A percentile compares a stretch with the other conserved stretches of the same genome.
Conservation (phyloP, 768 basidiomycete genomes). For the Collybiopsis luxurians region DNA sequence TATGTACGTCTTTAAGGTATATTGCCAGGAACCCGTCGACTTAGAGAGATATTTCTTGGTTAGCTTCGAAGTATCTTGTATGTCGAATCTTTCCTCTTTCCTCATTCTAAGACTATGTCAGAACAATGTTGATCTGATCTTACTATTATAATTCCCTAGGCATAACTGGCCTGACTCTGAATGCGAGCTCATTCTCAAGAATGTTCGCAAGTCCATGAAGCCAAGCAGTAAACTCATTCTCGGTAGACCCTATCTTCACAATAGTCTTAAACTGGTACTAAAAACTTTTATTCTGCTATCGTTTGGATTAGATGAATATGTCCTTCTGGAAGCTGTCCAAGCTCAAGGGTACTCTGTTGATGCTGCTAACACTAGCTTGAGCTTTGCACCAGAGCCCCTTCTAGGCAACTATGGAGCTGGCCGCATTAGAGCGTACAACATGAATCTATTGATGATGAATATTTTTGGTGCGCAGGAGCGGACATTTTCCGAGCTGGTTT, state of each 20-base stretch:
- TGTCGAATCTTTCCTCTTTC: not conserved
- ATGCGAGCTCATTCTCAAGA: constrained; percentile 31
- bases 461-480: constrained; percentile 41
- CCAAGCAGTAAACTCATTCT: constrained; percentile 32
- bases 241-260: constrained; percentile 22
- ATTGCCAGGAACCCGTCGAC: too few relatives aligned
- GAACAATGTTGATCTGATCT: not conserved
- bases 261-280: not conserved
- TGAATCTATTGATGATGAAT: constrained; percentile 46
- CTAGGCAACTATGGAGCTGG: constrained; percentile 47
- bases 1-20: constrained; percentile 27
- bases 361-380: not conserved
- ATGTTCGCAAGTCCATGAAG: constrained; percentile 33
- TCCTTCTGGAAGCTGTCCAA: constrained; percentile 27
- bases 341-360: not conserved
- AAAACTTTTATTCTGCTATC: too few relatives aligned
- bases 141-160: constrained; percentile 16
- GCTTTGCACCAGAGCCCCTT: constrained; percentile 36
- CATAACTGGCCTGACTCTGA: constrained; percentile 42
- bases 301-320: constrained; percentile 32
- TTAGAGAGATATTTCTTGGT: too few relatives aligned
- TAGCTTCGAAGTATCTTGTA: not conserved
- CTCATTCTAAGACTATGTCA: not conserved
- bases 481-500: constrained; percentile 35
- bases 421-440: constrained; percentile 35